Base-by-base conservation (phyloP, 306 rosid species). In the Inga leiocalycina region DNA sequence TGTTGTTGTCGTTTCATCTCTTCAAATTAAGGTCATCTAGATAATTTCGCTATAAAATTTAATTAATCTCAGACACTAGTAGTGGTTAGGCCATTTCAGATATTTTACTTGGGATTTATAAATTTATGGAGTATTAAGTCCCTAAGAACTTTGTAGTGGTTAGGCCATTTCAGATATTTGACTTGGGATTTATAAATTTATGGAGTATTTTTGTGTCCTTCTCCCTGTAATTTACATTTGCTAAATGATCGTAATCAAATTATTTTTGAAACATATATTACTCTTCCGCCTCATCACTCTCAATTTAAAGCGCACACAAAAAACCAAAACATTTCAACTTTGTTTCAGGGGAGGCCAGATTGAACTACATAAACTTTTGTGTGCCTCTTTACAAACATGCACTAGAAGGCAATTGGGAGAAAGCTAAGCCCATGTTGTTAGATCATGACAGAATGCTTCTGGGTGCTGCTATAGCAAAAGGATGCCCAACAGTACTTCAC, bases 331-430 rank as follows among this genome's bases (percentile, higher is more conserved):
- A 11, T 32, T 16, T 62, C 12, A 16, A 3, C 20, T 74, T 37
- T 37, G 70, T 82, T 80, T 51, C 54, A 83, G 89, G 82, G 35
- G 82, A 75, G 15, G 81, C 72, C 0, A 52, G 34, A 64, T 15
- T 17, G 15, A 1, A 20, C 0, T 86, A 61, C 76, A 32, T 86
- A 3, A 3, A 52, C 0, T 34, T 32, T 1, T 94, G 84, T 61
- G 89, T 87, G 45, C 89, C 89, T 6, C 85, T 87, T 48, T 66
- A 87, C 69, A 87, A 84, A 52, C 2, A 2, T 56, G 84, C 81
- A 37, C 13, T 87, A 30, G 22, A 57, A 15, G 89, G 87, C 0
- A 80, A 87, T 44, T 87, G 89, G 89, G 1, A 1, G 59, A 35
- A 7, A 48, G 84, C 87, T 0, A 41, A 78, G 30, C 10, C 0